Conservation (phyloP, 768 basidiomycete species). For the Erythrobasidium yunnanense region DNA sequence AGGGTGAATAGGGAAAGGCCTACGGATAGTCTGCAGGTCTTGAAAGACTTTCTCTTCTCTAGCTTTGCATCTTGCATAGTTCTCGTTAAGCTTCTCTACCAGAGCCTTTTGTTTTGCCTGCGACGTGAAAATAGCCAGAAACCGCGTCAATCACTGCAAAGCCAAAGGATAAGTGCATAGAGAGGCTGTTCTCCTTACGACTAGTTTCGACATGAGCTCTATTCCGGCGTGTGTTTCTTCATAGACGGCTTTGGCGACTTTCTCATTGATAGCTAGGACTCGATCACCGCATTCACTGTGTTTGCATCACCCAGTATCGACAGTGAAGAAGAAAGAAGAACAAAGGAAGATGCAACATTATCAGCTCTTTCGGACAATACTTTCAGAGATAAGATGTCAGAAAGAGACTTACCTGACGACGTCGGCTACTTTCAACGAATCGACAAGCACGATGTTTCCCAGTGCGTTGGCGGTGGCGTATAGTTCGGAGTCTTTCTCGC, state of each 20-base stretch:
- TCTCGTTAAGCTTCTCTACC: background rate
- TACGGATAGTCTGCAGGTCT: background rate
- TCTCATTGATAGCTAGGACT: too few relatives aligned
- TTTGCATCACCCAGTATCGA: too few relatives aligned
- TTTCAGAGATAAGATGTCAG: background rate
- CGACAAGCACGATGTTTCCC: background rate
- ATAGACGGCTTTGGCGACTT: too few relatives aligned
- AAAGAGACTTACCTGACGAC: background rate
- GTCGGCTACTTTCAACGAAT: background rate
- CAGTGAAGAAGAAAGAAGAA: too few relatives aligned
- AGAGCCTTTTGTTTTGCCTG: background rate
- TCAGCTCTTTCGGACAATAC: too few relatives aligned
- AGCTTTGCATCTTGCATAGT: background rate
- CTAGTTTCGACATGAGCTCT: too few relatives aligned
- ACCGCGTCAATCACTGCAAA: background rate
- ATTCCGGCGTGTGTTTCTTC: too few relatives aligned
- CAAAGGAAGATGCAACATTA: too few relatives aligned
- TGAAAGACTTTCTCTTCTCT: background rate
- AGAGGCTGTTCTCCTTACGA: too few relatives aligned
- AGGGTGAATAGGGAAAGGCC: too few relatives aligned
- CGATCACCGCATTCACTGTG: too few relatives aligned
- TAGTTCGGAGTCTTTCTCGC: background rate
- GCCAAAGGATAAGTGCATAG: too few relatives aligned
- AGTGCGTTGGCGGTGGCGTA: constrained; percentile 2
- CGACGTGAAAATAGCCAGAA: background rate